Conservation (phyloP, 148 eudicot genomes). For the Rhododendron griersonianum region DNA sequence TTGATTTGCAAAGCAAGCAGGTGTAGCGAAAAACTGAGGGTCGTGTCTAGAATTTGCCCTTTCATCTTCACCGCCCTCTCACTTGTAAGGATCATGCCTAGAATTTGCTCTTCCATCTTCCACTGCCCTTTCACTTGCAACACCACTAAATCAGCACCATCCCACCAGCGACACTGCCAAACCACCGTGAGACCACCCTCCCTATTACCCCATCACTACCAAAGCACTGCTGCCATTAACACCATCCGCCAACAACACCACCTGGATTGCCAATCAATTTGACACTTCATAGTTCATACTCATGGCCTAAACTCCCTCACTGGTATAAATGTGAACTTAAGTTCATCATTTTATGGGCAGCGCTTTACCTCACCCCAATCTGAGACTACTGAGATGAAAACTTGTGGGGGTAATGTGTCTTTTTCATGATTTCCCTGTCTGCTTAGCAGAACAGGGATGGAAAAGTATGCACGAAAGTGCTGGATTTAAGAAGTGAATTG, state of each 20-base stretch:
- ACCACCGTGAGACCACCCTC: not conserved
- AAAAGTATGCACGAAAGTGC: not conserved
- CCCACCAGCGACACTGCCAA: not conserved
- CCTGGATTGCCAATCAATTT: not conserved
- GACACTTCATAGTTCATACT: not conserved
- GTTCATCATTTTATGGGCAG: not conserved
- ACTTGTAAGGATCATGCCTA: not conserved
- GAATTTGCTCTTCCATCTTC: not conserved
- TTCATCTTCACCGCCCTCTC: not conserved
- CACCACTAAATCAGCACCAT: not conserved
- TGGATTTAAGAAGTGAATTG: not conserved
- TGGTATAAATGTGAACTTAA: not conserved
- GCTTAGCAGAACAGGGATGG: not conserved
- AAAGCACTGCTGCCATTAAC: not conserved
- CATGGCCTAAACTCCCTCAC: not conserved
- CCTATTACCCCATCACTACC: not conserved
- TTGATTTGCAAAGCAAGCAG: not conserved
- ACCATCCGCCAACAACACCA: not conserved
- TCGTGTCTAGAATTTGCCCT: not conserved
- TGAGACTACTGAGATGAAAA: not conserved
- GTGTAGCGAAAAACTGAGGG: not conserved
- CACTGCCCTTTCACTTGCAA: not conserved
- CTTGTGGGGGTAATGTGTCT: not conserved
- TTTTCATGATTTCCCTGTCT: not conserved
- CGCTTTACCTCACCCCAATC: not conserved